Evolutionary conservation across 805 yeast genomes (phyloP).

Genomic region (Tanozyma kutaoensis): DNA sequence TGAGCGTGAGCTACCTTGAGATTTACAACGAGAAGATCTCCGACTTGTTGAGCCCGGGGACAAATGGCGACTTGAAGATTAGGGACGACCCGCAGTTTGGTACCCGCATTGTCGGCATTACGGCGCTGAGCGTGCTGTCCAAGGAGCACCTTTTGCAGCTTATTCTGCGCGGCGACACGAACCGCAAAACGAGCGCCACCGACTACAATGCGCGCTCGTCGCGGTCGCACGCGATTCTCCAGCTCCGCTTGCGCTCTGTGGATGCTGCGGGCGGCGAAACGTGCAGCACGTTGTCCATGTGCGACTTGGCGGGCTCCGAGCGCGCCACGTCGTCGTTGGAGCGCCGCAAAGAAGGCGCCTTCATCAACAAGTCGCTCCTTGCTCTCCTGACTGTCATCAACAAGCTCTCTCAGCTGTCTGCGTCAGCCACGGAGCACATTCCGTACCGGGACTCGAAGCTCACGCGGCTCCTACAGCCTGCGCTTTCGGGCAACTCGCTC

Average conservation of each 20-base stretch:
- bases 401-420: constrained; percentile 36
- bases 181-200: constrained; percentile 75
- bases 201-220: constrained; percentile 82
- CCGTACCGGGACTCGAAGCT: constrained; percentile 92
- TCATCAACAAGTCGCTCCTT: constrained; percentile 77
- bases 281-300: constrained; percentile 52
- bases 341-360: constrained; percentile 88
- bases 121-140: constrained; percentile 41
- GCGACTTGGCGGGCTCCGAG: constrained; percentile 97
- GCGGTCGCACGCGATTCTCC: constrained; percentile 82
- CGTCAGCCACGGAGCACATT: constrained; percentile 40
- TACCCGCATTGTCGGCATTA: constrained; percentile 61
- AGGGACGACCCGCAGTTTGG: constrained; percentile 68
- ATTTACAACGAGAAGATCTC: too few species aligned
- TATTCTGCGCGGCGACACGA: constrained; percentile 57
- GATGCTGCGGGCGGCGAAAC: constrained; percentile 10
- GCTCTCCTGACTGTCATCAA: constrained; percentile 91
- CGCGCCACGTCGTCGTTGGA: constrained; percentile 55
- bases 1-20: too few species aligned
- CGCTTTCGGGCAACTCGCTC: constrained; percentile 75
- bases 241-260: constrained; percentile 41
- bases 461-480: constrained; percentile 83
- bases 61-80: constrained; percentile 59
- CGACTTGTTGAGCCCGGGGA: not conserved
- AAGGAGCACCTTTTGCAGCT: constrained; percentile 48